Conservation (phyloP, 2,329 filamentous ascomycete species). For the Colletotrichum coccodes region DNA sequence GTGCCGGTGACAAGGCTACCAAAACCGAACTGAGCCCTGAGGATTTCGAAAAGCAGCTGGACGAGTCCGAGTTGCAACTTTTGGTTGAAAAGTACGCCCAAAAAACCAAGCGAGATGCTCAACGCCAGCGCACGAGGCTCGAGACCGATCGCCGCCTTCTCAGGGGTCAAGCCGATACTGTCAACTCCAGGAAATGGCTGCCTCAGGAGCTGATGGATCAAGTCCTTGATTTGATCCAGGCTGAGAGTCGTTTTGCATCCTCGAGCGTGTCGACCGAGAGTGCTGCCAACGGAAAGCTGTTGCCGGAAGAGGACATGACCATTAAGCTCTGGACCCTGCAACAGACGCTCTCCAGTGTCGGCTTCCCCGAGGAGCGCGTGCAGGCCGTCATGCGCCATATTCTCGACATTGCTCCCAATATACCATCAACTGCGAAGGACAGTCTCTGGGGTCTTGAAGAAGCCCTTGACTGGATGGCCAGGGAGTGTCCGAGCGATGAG, state of each 20-base stretch:
- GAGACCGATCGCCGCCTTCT: slow-evolving; percentile 88
- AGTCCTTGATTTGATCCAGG: slow-evolving; percentile 77
- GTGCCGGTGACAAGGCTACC: slow-evolving; percentile 35
- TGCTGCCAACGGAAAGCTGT: slow-evolving; percentile 58
- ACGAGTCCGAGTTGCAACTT: slow-evolving; percentile 89
- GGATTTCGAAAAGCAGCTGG: slow-evolving; percentile 88
- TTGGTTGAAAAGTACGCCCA: slow-evolving; percentile 85
- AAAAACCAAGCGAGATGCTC: slow-evolving; percentile 82
- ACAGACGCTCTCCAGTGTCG: slow-evolving; percentile 74
- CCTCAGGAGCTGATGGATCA: slow-evolving; percentile 81
- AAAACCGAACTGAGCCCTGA: slow-evolving; percentile 77
- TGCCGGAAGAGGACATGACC: slow-evolving; percentile 80
- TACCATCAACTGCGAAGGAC: slow-evolving; percentile 67
- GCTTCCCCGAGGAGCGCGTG: slow-evolving; percentile 73
- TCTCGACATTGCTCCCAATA: slow-evolving; percentile 73
- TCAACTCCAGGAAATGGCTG: slow-evolving; percentile 83
- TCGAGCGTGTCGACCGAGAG: slow-evolving; percentile 59
- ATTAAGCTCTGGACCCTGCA: slow-evolving; percentile 87
- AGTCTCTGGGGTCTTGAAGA: slow-evolving; percentile 88
- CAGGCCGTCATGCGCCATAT: slow-evolving; percentile 73
- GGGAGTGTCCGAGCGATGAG: slow-evolving; percentile 75
- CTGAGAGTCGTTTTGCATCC: slow-evolving; percentile 69
- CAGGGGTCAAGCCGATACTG: slow-evolving; percentile 78
- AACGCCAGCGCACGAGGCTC: slow-evolving; percentile 79
- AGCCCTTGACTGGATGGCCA: slow-evolving; percentile 88